Conservation (phyloP, 2,329 filamentous ascomycete species). For the Paraphaeosphaeria sporulosa region DNA sequence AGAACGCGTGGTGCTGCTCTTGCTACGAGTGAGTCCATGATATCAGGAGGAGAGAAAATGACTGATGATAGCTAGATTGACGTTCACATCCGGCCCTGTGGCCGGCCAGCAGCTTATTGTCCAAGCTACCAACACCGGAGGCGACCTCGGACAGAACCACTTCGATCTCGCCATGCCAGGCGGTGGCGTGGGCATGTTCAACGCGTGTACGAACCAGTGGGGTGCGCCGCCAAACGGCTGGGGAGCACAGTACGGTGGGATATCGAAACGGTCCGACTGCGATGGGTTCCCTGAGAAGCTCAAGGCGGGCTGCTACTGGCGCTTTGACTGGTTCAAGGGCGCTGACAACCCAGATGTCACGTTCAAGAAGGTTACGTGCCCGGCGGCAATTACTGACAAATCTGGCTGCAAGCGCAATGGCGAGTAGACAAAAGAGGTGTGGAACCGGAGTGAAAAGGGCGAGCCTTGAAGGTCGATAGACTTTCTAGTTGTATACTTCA, state of each 20-base stretch:
- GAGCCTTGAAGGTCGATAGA: neutral
- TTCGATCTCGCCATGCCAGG: slow-evolving; percentile 50
- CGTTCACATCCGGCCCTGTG: slow-evolving; percentile 64
- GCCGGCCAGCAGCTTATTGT: slow-evolving; percentile 69
- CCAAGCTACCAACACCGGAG: slow-evolving; percentile 68
- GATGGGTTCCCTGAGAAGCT: slow-evolving; percentile 45
- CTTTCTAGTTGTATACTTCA: neutral
- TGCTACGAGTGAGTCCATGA: slow-evolving; percentile 61
- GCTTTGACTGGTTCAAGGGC: slow-evolving; percentile 47
- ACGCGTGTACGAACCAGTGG: slow-evolving; percentile 43
- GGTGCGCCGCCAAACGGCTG: slow-evolving; percentile 44
- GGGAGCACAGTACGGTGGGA: slow-evolving; percentile 46
- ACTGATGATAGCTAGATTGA: slow-evolving; percentile 50
- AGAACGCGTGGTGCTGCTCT: slow-evolving; percentile 69
- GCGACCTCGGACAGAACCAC: slow-evolving; percentile 46
- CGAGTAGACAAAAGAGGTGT: slow-evolving; percentile 9
- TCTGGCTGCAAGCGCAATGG: slow-evolving; percentile 38
- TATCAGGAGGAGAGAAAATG: neutral
- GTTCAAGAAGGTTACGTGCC: slow-evolving; percentile 45
- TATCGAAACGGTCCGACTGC: slow-evolving; percentile 40
- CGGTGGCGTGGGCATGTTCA: slow-evolving; percentile 47
- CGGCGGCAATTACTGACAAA: slow-evolving; percentile 40
- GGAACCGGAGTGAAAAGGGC: neutral
- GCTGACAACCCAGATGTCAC: slow-evolving; percentile 44
- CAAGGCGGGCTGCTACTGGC: slow-evolving; percentile 47